Evolutionary conservation across 1,284 basidiomycete genomes (phyloP), one percentile per base, ranked within the genome.

Genomic region (Cutaneotrichosporon mucoides): DNA sequence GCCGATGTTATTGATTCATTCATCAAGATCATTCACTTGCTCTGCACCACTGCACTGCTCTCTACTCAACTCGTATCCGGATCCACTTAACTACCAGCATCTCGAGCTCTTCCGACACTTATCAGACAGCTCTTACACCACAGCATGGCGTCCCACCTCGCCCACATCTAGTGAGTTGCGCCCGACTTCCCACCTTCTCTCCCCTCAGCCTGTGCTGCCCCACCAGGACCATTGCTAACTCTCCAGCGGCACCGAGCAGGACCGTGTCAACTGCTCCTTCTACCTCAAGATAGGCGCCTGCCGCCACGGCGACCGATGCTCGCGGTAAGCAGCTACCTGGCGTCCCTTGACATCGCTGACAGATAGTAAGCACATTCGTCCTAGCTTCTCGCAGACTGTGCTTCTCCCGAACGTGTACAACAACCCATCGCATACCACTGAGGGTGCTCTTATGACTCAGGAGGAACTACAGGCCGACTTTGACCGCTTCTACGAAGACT

Each of bases 391-490:
- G 2, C 94, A 97, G 72, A 99, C 96, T 2, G 93, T 99, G 45
- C 84, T 99, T 24, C 84, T 99, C 15, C 92, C 93, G 15, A 99
- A 99, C 73, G 93, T 99, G 53, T 99, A 98, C 79, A 93, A 98
- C 77, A 99, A 99, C 78, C 96, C 96, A 1, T 89, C 89, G 1
- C 92, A 43, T 84, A 92, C 70, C 87, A 90, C 84, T 86, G 89
- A 79, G 81, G 96, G 70, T 85, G 86, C 15, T 86, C 88, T 70
- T 85, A 89, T 76, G 75, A 68, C 66, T 24, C 68, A 68, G 34
- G 68, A 68, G 49, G 91, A 98, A 74, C 81, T 98, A 6, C 92
- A 97, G 79, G 88, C 90, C 66, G 90, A 94, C 49, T 99, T 99
- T 76, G 95, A 99, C 77, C 88, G 90, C 0, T 95, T 99, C 59